Evolutionary conservation across 805 yeast genomes (phyloP).

Genomic region (Blastobotrys americana): DNA sequence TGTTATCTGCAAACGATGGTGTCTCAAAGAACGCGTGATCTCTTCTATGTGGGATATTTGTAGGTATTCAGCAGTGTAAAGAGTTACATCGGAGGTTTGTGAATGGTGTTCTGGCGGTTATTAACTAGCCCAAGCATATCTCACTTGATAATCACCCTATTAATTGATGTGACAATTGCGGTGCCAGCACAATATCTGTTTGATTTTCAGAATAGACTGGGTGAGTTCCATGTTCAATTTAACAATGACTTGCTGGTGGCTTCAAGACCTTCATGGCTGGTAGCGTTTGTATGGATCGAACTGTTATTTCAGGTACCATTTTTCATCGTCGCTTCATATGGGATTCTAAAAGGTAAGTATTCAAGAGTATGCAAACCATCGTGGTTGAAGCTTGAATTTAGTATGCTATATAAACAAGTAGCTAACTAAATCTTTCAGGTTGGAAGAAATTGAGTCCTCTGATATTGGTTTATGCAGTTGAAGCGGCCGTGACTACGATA

Average conservation of each 20-base stretch:
- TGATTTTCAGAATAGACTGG: constrained; percentile 42
- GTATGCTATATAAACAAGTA: no score
- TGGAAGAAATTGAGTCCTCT: constrained; percentile 31
- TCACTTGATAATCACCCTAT: constrained; percentile 69
- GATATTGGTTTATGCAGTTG: constrained; percentile 65
- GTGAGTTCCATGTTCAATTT: constrained; percentile 50
- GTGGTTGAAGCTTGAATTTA: no score
- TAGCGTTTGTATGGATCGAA: constrained; percentile 65
- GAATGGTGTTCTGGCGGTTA: no score
- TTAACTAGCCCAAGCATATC: constrained; percentile 32
- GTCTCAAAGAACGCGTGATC: constrained; percentile 13
- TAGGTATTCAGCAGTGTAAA: constrained; percentile 9
- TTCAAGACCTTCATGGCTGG: constrained; percentile 64
- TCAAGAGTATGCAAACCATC: no score
- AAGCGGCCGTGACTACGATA: constrained; percentile 74
- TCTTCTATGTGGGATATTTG: constrained; percentile 28
- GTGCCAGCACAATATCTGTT: constrained; percentile 47
- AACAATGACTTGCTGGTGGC: constrained; percentile 68
- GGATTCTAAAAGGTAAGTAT: constrained; percentile 31
- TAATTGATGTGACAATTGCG: constrained; percentile 68
- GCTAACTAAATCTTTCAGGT: no score
- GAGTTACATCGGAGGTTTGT: no score
- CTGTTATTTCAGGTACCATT: constrained; percentile 72
- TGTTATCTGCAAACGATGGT: no score
- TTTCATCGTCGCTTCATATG: constrained; percentile 51